Conservation (phyloP, 306 rosid species). For the Gastrolobium villosum region DNA sequence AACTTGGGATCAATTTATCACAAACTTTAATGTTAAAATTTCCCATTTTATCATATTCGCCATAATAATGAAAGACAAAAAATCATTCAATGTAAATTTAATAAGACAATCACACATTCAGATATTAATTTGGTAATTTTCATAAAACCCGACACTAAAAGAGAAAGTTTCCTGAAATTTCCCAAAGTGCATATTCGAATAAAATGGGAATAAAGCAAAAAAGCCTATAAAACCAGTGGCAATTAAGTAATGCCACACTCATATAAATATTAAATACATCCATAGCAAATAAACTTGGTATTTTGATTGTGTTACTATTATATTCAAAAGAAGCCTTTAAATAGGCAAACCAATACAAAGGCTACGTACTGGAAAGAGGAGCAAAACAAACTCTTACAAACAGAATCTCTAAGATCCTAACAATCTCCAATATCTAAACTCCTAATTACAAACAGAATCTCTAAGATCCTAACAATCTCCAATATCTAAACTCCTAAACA, state of each 20-base stretch:
- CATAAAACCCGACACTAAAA: neutral
- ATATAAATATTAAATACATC: conserved; percentile 1
- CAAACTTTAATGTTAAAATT: neutral
- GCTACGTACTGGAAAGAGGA: too few relatives aligned
- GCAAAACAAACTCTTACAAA: too few relatives aligned
- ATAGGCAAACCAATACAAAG: too few relatives aligned
- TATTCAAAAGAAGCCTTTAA: too few relatives aligned
- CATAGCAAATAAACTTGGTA: too few relatives aligned
- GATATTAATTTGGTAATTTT: neutral
- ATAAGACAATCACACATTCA: neutral
- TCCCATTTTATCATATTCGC: neutral
- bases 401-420: too few relatives aligned
- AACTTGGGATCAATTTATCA: too few relatives aligned
- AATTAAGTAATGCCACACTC: conserved; percentile 24
- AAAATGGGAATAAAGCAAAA: conserved; percentile 39
- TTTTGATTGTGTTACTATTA: too few relatives aligned
- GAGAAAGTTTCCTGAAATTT: conserved; percentile 45
- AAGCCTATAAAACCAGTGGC: conserved; percentile 1
- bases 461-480: too few relatives aligned
- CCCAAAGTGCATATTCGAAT: conserved; percentile 51
- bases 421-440: too few relatives aligned
- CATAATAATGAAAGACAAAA: neutral
- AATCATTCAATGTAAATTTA: neutral
- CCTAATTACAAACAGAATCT: too few relatives aligned
- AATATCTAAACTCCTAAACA: too few relatives aligned